A percentile compares a stretch with the other conserved stretches of the same genome.
These are phyloP conservation scores for Saccharomyces hybrid DNA, from an alignment of 1,139 yeast species.

Conservation along the genomic window DNA sequence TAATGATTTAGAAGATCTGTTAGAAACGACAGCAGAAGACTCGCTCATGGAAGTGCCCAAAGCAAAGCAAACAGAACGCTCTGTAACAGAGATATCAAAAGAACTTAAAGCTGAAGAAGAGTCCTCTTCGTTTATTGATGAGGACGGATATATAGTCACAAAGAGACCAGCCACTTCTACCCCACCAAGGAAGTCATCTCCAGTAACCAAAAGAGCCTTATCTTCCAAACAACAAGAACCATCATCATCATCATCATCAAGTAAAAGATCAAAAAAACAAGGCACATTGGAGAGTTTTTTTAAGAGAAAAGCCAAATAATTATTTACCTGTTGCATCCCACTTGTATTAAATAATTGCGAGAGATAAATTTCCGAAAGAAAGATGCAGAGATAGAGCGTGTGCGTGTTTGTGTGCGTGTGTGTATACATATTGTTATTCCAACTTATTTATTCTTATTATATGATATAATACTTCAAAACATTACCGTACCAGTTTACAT, in stretches of 20 bases:
- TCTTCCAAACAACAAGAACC: constrained; percentile 7
- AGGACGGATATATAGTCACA: constrained; percentile 31
- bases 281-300: constrained; percentile 29
- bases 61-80: constrained; percentile 1
- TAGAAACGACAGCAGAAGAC: constrained; percentile 31
- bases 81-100: constrained; percentile 3
- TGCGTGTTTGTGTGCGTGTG: too few species aligned
- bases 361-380: too few species aligned
- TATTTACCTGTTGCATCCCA: too few species aligned
- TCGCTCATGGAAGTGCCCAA: constrained; percentile 18
- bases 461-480: background rate
- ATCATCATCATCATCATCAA: background rate
- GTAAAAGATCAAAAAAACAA: constrained; percentile 19
- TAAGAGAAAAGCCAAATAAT: constrained; percentile 11
- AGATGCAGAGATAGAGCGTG: too few species aligned
- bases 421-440: background rate
- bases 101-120: constrained; percentile 6
- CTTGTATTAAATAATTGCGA: too few species aligned
- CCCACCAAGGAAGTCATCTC: constrained; percentile 5
- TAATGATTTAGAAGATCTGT: constrained; percentile 23
- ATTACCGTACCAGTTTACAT: constrained; percentile 14
- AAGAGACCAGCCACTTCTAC: constrained; percentile 10
- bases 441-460: background rate
- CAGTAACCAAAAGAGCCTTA: constrained; percentile 7
- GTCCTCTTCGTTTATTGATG: constrained; percentile 22